These are phyloP conservation scores for Escallonia herrerae DNA, from an alignment of 129 eudicot species.

Conservation along the genomic window DNA sequence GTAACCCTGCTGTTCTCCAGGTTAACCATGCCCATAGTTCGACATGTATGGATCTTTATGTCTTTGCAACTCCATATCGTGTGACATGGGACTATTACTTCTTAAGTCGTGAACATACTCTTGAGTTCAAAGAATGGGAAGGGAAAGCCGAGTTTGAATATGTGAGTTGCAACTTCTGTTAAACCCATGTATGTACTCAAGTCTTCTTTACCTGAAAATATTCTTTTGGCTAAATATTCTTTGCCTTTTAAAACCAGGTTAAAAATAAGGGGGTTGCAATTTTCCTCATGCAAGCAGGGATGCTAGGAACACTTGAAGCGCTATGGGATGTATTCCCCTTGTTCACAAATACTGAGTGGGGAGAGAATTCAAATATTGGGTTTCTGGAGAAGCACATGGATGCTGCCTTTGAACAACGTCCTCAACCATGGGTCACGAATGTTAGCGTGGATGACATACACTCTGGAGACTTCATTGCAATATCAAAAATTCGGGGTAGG, in stretches of 20 bases:
- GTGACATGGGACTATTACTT: conserved; percentile 93
- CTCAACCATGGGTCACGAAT: conserved; percentile 85
- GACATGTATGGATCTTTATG: conserved; percentile 96
- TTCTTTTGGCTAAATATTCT: background rate
- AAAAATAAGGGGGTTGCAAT: conserved; percentile 72
- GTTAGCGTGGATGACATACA: conserved; percentile 67
- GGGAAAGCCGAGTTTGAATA: conserved; percentile 89
- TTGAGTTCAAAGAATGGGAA: conserved; percentile 85
- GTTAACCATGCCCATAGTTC: conserved; percentile 86
- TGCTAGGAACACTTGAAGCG: conserved; percentile 87
- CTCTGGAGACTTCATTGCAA: conserved; percentile 88
- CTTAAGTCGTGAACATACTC: conserved; percentile 77
- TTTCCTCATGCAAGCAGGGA: conserved; percentile 90
- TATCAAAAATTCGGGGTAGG: conserved; percentile 88
- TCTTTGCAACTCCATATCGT: conserved; percentile 96
- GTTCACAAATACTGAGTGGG: conserved; percentile 83
- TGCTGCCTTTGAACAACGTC: conserved; percentile 67
- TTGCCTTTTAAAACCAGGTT: conserved; percentile 40
- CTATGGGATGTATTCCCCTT: conserved; percentile 89
- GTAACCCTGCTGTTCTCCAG: conserved; percentile 24
- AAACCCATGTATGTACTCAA: background rate
- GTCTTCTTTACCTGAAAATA: too few relatives aligned
- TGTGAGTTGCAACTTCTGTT: conserved; percentile 40
- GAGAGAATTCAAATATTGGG: conserved; percentile 72
- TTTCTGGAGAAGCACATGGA: conserved; percentile 90